These are phyloP conservation scores for Pyrenophora seminiperda DNA, from an alignment of 2,329 filamentous ascomycete species.

Conservation along the genomic window DNA sequence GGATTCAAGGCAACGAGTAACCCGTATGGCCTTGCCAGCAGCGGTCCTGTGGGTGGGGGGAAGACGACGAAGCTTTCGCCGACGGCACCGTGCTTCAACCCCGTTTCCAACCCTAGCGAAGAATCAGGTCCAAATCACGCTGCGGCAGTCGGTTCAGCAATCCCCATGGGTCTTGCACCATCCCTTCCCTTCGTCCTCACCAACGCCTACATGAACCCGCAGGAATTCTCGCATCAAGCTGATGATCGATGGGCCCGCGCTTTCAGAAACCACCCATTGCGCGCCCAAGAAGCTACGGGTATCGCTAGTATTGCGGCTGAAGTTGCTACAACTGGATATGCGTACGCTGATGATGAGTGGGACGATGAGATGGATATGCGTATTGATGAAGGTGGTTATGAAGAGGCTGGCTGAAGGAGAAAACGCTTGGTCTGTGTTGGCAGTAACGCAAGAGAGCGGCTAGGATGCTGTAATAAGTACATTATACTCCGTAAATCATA, in stretches of 20 bases:
- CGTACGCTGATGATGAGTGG: neutral
- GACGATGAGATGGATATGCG: neutral
- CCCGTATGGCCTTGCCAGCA: slow-evolving; percentile 16
- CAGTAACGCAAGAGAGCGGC: too few relatives aligned
- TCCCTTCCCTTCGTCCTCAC: slow-evolving; percentile 2
- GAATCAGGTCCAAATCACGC: neutral
- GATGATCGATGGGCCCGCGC: neutral
- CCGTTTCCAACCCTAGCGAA: neutral
- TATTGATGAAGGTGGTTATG: neutral
- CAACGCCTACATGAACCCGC: neutral
- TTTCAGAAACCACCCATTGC: too few relatives aligned
- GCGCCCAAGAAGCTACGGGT: too few relatives aligned
- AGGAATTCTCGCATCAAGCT: neutral
- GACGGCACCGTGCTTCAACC: neutral
- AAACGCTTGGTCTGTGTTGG: too few relatives aligned
- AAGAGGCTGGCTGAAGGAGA: too few relatives aligned
- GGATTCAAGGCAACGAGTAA: neutral
- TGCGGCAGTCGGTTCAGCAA: slow-evolving; percentile 1
- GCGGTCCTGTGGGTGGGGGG: too few relatives aligned
- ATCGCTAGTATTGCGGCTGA: too few relatives aligned
- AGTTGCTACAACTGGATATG: neutral
- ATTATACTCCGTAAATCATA: too few relatives aligned
- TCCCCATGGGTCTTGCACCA: neutral
- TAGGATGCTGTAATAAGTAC: too few relatives aligned
- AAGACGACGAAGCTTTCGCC: neutral